Conservation (phyloP, 306 rosid genomes). For the Dryas octopetala region DNA sequence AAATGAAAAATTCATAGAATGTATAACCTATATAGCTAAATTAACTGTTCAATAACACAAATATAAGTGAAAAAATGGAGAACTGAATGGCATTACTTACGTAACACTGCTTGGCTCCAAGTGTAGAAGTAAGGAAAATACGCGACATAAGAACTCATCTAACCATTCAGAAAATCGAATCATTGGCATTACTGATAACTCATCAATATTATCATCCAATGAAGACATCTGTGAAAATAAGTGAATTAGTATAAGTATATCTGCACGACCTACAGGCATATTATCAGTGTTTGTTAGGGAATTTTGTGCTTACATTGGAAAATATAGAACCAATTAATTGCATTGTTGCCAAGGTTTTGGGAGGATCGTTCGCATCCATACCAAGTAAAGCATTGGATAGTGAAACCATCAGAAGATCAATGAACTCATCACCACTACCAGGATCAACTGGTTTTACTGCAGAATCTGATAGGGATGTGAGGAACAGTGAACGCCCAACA, state of each 20-base stretch:
- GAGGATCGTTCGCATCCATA: constrained; percentile 99
- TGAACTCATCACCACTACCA: constrained; percentile 58
- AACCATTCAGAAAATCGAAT: constrained; percentile 93
- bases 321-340: constrained; percentile 91
- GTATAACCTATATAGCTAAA: constrained; percentile 19
- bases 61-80: constrained; percentile 11
- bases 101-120: constrained; percentile 91
- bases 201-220: constrained; percentile 71
- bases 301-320: constrained; percentile 75
- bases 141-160: constrained; percentile 97
- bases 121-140: constrained; percentile 88
- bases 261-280: neutral
- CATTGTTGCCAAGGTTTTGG: constrained; percentile 99
- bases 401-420: constrained; percentile 86
- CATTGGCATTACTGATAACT: constrained; percentile 77
- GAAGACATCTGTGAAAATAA: constrained; percentile 74
- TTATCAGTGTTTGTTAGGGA: neutral
- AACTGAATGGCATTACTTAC: constrained; percentile 52
- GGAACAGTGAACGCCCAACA: constrained; percentile 93
- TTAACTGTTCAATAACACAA: neutral
- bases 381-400: constrained; percentile 97
- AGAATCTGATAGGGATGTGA: constrained; percentile 63
- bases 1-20: neutral
- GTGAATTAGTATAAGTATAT: constrained; percentile 4
- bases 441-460: constrained; percentile 45